phyloP scores from a whole-genome alignment of 768 basidiomycete species.

The Boletus pseudopeckii region DNA sequence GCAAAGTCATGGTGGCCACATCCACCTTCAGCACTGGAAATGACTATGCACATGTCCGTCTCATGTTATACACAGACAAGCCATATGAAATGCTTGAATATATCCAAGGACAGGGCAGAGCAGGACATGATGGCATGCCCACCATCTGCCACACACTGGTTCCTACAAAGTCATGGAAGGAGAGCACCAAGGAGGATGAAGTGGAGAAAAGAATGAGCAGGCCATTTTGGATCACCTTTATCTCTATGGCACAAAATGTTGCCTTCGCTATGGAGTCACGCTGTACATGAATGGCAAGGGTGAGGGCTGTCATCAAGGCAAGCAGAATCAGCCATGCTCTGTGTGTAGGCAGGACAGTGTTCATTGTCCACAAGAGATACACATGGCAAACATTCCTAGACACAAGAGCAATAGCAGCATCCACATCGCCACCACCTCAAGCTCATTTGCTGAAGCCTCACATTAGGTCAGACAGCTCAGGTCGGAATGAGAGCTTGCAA shows the following conservation, averaged over 20 bases:
- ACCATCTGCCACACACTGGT: not conserved
- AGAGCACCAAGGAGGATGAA: not conserved
- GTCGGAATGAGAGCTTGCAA: not conserved
- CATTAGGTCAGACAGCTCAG: not conserved
- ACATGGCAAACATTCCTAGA: not conserved
- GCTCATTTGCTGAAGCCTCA: not conserved
- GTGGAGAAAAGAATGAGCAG: not conserved
- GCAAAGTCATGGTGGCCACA: conserved; percentile 16
- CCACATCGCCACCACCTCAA: too few species aligned
- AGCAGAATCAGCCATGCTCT: not conserved
- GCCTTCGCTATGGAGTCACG: conserved; percentile 3
- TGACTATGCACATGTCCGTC: conserved; percentile 18
- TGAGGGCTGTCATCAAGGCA: not conserved
- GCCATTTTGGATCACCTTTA: not conserved
- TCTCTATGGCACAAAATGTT: not conserved
- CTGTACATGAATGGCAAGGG: not conserved
- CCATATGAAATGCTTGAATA: conserved; percentile 22
- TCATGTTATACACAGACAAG: conserved; percentile 19
- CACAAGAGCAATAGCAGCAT: not conserved
- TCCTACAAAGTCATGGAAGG: not conserved
- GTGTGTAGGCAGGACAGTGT: not conserved
- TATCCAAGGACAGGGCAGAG: conserved; percentile 20
- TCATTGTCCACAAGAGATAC: not conserved
- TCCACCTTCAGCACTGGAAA: conserved; percentile 28
- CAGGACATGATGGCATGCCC: conserved; percentile 9